Evolutionary conservation across 805 yeast genomes (phyloP).

Genomic region (Spathaspora arborariae): DNA sequence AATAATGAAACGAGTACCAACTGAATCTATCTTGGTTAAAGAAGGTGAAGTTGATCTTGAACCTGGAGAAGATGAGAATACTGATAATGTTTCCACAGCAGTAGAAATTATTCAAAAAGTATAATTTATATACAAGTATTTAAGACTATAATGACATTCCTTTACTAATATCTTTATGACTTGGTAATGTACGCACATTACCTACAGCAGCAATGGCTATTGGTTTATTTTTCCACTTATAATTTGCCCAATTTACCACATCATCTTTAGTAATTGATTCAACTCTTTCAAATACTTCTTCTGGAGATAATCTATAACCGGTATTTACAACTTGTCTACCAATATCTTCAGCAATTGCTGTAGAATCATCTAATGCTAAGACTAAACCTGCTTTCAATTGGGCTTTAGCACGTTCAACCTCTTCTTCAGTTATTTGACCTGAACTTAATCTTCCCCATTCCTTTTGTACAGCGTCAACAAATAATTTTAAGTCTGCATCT

Average conservation of each 20-base stretch:
- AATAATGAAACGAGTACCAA: constrained; percentile 74
- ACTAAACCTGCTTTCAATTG: constrained; percentile 90
- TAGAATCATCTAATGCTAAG: constrained; percentile 87
- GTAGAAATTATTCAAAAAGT: constrained; percentile 17
- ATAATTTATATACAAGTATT: constrained; percentile 1
- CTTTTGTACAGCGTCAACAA: constrained; percentile 69
- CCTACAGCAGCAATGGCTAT: constrained; percentile 92
- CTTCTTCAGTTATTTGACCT: constrained; percentile 76
- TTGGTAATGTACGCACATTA: constrained; percentile 67
- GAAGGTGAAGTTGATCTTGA: constrained; percentile 31
- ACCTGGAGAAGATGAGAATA: constrained; percentile 27
- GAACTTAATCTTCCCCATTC: constrained; percentile 87
- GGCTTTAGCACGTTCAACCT: constrained; percentile 91
- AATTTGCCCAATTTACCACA: constrained; percentile 84
- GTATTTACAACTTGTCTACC: constrained; percentile 97
- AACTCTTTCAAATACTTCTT: constrained; percentile 70
- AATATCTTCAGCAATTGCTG: constrained; percentile 95
- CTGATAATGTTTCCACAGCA: constrained; percentile 24
- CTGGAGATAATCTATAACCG: constrained; percentile 72
- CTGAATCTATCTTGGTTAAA: constrained; percentile 51
- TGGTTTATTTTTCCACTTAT: constrained; percentile 71
- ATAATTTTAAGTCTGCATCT: constrained; percentile 57
- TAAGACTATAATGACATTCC: constrained; percentile 24
- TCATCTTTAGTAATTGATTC: constrained; percentile 75
- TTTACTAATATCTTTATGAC: constrained; percentile 51